Conservation (phyloP, 805 yeast genomes). For the Metschnikowia cubensis region DNA sequence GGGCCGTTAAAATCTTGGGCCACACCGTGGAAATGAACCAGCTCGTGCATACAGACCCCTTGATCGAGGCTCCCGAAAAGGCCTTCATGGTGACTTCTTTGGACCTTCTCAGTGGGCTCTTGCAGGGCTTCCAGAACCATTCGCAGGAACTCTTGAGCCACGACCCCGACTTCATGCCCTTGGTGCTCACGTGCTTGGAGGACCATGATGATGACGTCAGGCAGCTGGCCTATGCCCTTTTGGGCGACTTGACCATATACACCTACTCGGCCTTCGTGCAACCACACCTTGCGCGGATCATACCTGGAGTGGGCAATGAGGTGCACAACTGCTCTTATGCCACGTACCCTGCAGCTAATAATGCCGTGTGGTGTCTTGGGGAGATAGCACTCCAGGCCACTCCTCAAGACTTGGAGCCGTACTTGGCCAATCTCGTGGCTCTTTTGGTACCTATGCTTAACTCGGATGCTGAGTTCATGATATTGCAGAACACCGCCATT, state of each 20-base stretch:
- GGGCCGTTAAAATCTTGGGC: constrained; percentile 68
- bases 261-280: constrained; percentile 43
- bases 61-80: constrained; percentile 73
- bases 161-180: constrained; percentile 46
- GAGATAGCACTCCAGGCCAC: constrained; percentile 67
- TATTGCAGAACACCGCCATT: constrained; percentile 83
- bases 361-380: constrained; percentile 93
- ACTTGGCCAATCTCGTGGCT: constrained; percentile 49
- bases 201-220: constrained; percentile 85
- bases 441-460: constrained; percentile 59
- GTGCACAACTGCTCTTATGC: constrained; percentile 49
- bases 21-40: constrained; percentile 66
- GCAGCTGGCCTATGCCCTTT: constrained; percentile 82
- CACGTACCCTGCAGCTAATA: constrained; percentile 67
- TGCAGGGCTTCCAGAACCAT: constrained; percentile 77
- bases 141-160: constrained; percentile 47
- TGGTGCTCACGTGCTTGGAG: constrained; percentile 65
- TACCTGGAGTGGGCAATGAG: constrained; percentile 68
- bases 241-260: constrained; percentile 83
- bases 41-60: constrained; percentile 61
- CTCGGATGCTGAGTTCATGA: constrained; percentile 55
- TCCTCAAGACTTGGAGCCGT: constrained; percentile 45
- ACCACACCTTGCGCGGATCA: constrained; percentile 48
- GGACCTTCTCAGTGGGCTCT: constrained; percentile 87
- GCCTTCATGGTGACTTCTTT: constrained; percentile 86